Base-by-base conservation (phyloP, 2,329 filamentous ascomycete genomes). In the Blastomyces percursus region DNA sequence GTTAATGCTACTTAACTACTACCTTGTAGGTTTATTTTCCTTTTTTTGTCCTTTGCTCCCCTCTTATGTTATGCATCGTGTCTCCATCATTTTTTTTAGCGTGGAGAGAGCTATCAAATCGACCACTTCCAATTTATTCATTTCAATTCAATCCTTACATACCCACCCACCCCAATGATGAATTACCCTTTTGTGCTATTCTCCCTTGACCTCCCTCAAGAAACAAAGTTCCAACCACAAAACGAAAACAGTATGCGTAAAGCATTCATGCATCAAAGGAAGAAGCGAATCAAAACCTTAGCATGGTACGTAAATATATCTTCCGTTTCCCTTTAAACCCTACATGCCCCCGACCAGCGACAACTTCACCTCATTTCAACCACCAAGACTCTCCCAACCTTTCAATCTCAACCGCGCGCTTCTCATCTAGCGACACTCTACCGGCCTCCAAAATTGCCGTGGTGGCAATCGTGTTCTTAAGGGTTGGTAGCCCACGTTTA, bases 381-480 rank as follows among this genome's bases (percentile, higher is more conserved):
- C 80, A 85, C 90, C 90, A 95, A 63, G 71, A 69, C 1, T 69
- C 73, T 27, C 69, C 71, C 42, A 71, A 71, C n/a, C 67, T 71
- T 16, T 73, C 65, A 67, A 96, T 95, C 73, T 85, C 85, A 35
- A 96, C 83, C 64, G 90, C 83, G 62, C 91, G 81, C 62, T 83
- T 59, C 80, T 96, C 90, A 73, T 96, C 91, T 69, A 96, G 82
- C 73, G 89, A 93, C 71, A 86, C 82, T 67, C 92, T 80, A 0
- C 93, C 92, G 1, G 92, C 92, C 76, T 96, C 88, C 62, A 96
- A 79, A 66, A 96, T 96, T 0, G 92, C 92, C 9, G 91, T 95
- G 0, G 92, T 96, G 16, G 90, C 90, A 69, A 96, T 86, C 0
- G 92, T 96, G 74, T 96, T 96, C 73, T 82, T 85, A 68, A 96